Evolutionary conservation across 805 yeast genomes (phyloP).

Genomic region (Metschnikowia koreensis): DNA sequence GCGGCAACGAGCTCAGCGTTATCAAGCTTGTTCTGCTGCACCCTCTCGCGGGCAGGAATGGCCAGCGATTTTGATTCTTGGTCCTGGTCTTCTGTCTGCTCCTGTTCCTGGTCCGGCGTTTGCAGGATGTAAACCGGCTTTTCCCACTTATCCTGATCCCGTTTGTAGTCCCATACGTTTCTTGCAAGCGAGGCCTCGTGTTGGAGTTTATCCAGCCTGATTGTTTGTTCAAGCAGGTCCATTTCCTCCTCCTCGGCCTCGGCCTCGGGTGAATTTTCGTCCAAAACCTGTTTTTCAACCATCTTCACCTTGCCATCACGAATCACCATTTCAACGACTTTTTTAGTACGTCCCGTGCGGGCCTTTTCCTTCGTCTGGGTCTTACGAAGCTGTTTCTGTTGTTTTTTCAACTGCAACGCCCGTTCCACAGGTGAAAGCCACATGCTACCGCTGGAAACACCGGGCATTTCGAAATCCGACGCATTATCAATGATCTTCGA

Average conservation of each 20-base stretch:
- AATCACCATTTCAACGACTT: constrained; percentile 74
- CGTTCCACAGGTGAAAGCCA: constrained; percentile 90
- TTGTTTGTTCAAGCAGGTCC: constrained; percentile 33
- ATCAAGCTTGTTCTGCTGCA: constrained; percentile 14
- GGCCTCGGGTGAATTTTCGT: constrained; percentile 27
- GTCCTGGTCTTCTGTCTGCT: background rate
- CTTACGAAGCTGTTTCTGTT: constrained; percentile 70
- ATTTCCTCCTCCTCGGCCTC: constrained; percentile 37
- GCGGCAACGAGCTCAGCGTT: constrained; percentile 18
- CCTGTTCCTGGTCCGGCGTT: background rate
- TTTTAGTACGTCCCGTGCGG: constrained; percentile 65
- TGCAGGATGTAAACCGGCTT: constrained; percentile 44
- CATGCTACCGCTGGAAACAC: constrained; percentile 45
- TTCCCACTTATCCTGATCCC: constrained; percentile 54
- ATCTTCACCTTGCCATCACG: constrained; percentile 75
- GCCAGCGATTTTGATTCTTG: background rate
- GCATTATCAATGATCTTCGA: constrained; percentile 92
- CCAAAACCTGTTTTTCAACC: constrained; percentile 41
- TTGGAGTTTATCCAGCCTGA: constrained; percentile 23
- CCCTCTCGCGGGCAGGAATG: constrained; percentile 9
- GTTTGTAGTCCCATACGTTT: constrained; percentile 59
- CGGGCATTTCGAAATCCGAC: constrained; percentile 75
- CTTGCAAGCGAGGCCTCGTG: constrained; percentile 32
- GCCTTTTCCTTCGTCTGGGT: constrained; percentile 57
- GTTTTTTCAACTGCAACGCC: constrained; percentile 82